These are phyloP conservation scores for Schoenoplectus tabernaemontani DNA, from an alignment of 202 grass and related monocot species.

Conservation along the genomic window DNA sequence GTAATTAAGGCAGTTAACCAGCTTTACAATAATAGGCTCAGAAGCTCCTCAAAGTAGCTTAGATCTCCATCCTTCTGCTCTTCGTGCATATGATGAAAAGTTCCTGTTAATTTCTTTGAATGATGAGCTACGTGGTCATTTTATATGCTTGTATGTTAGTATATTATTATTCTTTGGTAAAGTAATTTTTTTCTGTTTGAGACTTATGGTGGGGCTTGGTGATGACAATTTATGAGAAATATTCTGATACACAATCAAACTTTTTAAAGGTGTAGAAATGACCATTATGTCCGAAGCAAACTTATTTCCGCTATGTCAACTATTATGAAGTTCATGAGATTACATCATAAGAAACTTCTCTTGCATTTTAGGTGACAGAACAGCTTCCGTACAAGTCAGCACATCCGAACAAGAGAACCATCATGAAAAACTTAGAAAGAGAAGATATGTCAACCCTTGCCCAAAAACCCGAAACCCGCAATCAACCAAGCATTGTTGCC, in stretches of 20 bases:
- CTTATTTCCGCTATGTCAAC: neutral
- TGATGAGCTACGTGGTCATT: neutral
- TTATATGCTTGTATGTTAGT: no score
- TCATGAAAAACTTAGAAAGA: slow-evolving; percentile 24
- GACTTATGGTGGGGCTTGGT: neutral
- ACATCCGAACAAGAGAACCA: neutral
- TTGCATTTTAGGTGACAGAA: slow-evolving; percentile 30
- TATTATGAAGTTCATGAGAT: neutral
- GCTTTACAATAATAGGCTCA: slow-evolving; percentile 9
- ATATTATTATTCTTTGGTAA: neutral
- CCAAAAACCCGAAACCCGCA: slow-evolving; percentile 7
- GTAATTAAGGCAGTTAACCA: neutral
- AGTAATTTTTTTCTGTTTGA: neutral
- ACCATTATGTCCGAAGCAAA: neutral
- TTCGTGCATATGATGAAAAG: neutral
- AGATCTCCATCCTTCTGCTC: slow-evolving; percentile 8
- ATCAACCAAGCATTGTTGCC: slow-evolving; percentile 50
- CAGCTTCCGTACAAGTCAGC: neutral
- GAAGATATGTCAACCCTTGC: slow-evolving; percentile 19
- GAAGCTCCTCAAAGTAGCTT: slow-evolving; percentile 39
- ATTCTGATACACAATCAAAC: neutral
- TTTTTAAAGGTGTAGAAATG: neutral
- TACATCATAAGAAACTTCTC: slow-evolving; percentile 1
- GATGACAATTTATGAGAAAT: neutral
- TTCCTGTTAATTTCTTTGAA: neutral